Percentiles rank a stretch among this genome's conserved stretches.
Evolutionary conservation across 345 rosid genomes (phyloP).

Genomic region (Sapria himalayana): DNA sequence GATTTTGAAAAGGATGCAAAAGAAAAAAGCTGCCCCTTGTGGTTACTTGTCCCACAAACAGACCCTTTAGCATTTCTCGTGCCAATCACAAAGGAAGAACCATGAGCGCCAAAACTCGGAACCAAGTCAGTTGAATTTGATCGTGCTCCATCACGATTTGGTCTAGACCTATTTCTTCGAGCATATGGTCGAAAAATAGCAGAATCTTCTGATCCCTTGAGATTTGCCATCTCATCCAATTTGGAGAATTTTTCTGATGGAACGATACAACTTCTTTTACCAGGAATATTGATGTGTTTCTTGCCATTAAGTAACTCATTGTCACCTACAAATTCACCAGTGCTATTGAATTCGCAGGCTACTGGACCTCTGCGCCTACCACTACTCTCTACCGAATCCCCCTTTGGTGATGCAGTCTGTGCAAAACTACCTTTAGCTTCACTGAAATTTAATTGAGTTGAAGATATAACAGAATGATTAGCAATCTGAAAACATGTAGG

Average conservation of each 20-base stretch:
- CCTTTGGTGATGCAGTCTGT: conserved; percentile 75
- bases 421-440: conserved; percentile 95
- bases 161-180: conserved; percentile 79
- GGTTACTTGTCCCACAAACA: conserved; percentile 31
- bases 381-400: conserved; percentile 93
- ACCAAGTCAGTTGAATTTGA: conserved; percentile 51
- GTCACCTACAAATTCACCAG: conserved; percentile 77
- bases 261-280: conserved; percentile 26
- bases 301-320: conserved; percentile 41
- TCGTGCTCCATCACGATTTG: conserved; percentile 64
- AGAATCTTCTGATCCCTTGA: conserved; percentile 90
- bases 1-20: conserved; percentile 24
- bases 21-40: conserved; percentile 31
- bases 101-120: conserved; percentile 58
- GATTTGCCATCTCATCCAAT: conserved; percentile 39
- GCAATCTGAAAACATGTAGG: too few species aligned
- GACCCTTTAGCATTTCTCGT: conserved; percentile 37
- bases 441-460: conserved; percentile 24
- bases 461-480: conserved; percentile 1
- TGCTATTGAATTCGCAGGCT: conserved; percentile 65
- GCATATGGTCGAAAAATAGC: conserved; percentile 93
- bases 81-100: conserved; percentile 31
- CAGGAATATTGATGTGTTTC: conserved; percentile 23
- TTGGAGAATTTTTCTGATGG: conserved; percentile 54
- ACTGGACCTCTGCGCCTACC: conserved; percentile 61